A percentile compares a stretch with the other conserved stretches of the same genome.
phyloP scores from a whole-genome alignment of 179 eudicot genomes.

The Vitellaria paradoxa region DNA sequence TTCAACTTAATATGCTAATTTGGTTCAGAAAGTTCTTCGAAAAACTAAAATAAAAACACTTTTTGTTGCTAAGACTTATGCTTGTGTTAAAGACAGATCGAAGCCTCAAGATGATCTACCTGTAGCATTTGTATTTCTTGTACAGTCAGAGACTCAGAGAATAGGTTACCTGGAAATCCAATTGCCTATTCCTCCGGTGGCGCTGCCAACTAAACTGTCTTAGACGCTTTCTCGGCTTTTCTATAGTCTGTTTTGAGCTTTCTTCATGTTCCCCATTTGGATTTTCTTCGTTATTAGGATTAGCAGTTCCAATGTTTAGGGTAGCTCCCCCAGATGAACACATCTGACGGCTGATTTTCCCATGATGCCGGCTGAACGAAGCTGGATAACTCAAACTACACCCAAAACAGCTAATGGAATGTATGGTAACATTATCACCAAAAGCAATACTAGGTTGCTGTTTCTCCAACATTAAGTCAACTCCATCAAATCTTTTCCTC shows the following conservation, averaged over 20 bases:
- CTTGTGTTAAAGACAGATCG: conserved; percentile 15
- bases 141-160: conserved; percentile 13
- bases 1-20: too few relatives aligned
- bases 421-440: conserved; percentile 12
- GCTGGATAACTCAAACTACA: conserved; percentile 9
- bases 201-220: conserved; percentile 62
- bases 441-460: conserved; percentile 9
- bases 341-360: not conserved
- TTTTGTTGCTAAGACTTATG: conserved; percentile 7
- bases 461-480: conserved; percentile 15
- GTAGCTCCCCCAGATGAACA: conserved; percentile 12
- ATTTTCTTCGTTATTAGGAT: conserved; percentile 10
- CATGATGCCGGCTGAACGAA: conserved; percentile 2
- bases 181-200: conserved; percentile 38
- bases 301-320: conserved; percentile 9
- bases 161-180: conserved; percentile 23
- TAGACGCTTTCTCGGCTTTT: conserved; percentile 36
- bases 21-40: too few relatives aligned
- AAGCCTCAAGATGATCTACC: conserved; percentile 20
- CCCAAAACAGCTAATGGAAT: conserved; percentile 13
- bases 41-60: conserved; percentile 5
- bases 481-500: conserved; percentile 29
- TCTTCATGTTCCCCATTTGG: conserved; percentile 3
- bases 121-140: conserved; percentile 9
- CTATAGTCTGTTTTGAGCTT: conserved; percentile 17